A percentile compares a stretch with the other conserved stretches of the same genome.
phyloP scores from a whole-genome alignment of 2,329 filamentous ascomycete species.

The Epichloe scottii region DNA sequence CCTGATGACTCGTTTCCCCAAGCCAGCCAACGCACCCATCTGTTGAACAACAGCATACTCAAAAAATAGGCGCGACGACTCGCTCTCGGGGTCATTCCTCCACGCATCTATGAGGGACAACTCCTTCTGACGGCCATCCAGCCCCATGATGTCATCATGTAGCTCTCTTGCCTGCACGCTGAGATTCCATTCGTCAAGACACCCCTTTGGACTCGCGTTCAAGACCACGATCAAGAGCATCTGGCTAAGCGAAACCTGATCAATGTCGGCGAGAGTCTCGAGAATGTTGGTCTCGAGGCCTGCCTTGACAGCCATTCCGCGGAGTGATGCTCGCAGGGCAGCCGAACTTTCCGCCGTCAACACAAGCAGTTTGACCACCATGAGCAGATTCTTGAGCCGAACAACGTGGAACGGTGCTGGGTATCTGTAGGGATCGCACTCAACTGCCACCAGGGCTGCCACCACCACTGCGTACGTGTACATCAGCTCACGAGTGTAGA shows the following conservation, averaged over 20 bases:
- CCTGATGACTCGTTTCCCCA: slow-evolving; percentile 32
- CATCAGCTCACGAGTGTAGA: slow-evolving; percentile 29
- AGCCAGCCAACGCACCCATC: slow-evolving; percentile 30
- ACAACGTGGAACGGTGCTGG: slow-evolving; percentile 36
- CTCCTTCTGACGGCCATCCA: slow-evolving; percentile 33
- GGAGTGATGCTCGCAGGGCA: slow-evolving; percentile 15
- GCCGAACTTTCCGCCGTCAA: slow-evolving; percentile 29
- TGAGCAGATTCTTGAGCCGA: slow-evolving; percentile 37
- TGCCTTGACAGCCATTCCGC: slow-evolving; percentile 13
- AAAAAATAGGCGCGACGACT: slow-evolving; percentile 33
- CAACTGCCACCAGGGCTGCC: slow-evolving; percentile 33
- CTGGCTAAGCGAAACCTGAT: slow-evolving; percentile 42
- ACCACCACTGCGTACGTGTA: slow-evolving; percentile 32
- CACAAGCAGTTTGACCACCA: slow-evolving; percentile 38
- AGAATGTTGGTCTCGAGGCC: slow-evolving; percentile 14
- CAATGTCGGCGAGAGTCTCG: slow-evolving; percentile 28
- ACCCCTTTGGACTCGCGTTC: slow-evolving; percentile 27
- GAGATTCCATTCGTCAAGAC: slow-evolving; percentile 34
- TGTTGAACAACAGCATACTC: slow-evolving; percentile 35
- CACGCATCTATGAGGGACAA: slow-evolving; percentile 31
- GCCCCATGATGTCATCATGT: slow-evolving; percentile 34
- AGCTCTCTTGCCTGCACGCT: slow-evolving; percentile 30
- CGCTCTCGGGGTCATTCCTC: slow-evolving; percentile 26
- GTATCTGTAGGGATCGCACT: slow-evolving; percentile 37
- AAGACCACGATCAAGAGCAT: slow-evolving; percentile 37